A percentile compares a stretch with the other conserved stretches of the same genome.
These are phyloP conservation scores for Mycena capillaripes DNA, from an alignment of 768 basidiomycete species.

Conservation along the genomic window DNA sequence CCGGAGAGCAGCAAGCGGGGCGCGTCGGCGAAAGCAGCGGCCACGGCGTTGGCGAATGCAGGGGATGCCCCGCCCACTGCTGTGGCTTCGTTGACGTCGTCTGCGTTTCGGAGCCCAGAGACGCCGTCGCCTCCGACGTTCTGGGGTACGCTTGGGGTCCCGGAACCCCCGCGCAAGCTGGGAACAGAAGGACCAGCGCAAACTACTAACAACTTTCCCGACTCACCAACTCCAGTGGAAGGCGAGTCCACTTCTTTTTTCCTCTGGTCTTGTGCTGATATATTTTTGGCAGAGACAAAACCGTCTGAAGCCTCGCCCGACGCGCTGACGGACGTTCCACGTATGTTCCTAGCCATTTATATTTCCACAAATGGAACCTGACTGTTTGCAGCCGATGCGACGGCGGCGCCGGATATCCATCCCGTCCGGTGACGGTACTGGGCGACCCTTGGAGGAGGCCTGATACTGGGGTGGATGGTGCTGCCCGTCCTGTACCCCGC, in stretches of 20 bases:
- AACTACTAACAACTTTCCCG: constrained; percentile 17
- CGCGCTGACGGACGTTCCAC: constrained; percentile 8
- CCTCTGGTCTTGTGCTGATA: background rate
- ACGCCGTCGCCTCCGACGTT: constrained; percentile 34
- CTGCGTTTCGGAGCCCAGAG: constrained; percentile 29
- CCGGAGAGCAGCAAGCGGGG: constrained; percentile 41
- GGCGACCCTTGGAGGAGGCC: constrained; percentile 44
- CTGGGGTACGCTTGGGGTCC: constrained; percentile 25
- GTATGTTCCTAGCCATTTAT: constrained; percentile 20
- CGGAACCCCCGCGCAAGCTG: constrained; percentile 18
- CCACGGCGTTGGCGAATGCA: background rate
- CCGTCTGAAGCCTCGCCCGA: constrained; percentile 7
- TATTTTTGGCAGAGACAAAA: constrained; percentile 15
- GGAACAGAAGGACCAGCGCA: background rate
- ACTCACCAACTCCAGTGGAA: constrained; percentile 27
- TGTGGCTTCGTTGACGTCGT: constrained; percentile 28
- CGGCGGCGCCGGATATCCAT: constrained; percentile 19
- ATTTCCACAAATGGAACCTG: background rate
- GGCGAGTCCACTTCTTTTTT: constrained; percentile 16
- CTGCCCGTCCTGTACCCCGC: constrained; percentile 19
- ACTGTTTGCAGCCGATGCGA: constrained; percentile 21
- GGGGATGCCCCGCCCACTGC: background rate
- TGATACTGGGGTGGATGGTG: constrained; percentile 28
- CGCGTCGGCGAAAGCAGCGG: constrained; percentile 44
- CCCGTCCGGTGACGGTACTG: constrained; percentile 45